Evolutionary conservation across 2,329 filamentous ascomycete species (phyloP), one percentile per base, ranked within the genome.

Genomic region (Paracoccidioides lutzii): DNA sequence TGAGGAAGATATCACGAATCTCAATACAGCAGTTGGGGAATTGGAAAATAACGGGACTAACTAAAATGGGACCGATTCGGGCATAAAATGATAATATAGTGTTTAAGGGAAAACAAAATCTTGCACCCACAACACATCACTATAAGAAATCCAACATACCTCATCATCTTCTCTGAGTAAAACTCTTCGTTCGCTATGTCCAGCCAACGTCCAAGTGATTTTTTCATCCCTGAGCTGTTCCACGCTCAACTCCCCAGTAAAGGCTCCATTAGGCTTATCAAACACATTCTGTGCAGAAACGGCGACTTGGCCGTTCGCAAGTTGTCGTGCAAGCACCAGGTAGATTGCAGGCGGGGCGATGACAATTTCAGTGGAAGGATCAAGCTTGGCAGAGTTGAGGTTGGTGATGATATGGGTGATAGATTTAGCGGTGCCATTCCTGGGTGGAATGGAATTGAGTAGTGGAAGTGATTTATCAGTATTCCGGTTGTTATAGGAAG

Each of bases 201-300:
- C 93, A 59, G 95, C 80, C 67, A 98, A 85, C 59, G 85, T 81
- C 93, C 93, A 98, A 69, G 82, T 82, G 75, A 97, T 87, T 69
- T 83, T 83, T 75, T 80, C 83, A 75, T 97, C 93, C 76, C 87
- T 85, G 67, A 98, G 84, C 78, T 97, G 93, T 60, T 84, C 78
- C 62, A 90, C 90, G 62, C 86, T 90, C 77, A 96, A 93, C 78
- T 98, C 93, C 68, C 93, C 93, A 40, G 93, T 98, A 80, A 87
- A 97, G 66, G 93, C 93, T 66, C 93, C 93, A 74, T 93, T 90
- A 72, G 90, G 89, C 82, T 91, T 91, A 80, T 97, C 88, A 76
- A 83, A 97, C 74, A 97, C 89, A 76, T 98, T 98, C 78, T 98
- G 93, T 57, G 93, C 85, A 57, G 91, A 87, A 61, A 98, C 87